A percentile compares a stretch with the other conserved stretches of the same genome.
phyloP scores from a whole-genome alignment of 768 basidiomycete species.

The Trametes villosa region DNA sequence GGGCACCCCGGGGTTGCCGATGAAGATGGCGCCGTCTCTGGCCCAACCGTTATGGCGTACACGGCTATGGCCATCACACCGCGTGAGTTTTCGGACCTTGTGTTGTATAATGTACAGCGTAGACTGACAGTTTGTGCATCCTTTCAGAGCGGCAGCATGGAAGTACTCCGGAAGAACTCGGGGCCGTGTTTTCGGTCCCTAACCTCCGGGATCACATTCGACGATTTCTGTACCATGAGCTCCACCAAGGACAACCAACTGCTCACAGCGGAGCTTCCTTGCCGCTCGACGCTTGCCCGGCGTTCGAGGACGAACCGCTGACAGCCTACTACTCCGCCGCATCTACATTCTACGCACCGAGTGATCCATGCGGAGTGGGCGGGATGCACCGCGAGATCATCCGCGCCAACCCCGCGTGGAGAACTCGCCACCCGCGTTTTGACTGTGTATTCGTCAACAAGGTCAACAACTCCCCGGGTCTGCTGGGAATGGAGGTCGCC shows the following conservation, averaged over 20 bases:
- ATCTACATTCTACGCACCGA: constrained; percentile 32
- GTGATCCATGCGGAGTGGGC: constrained; percentile 30
- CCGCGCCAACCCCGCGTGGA: constrained; percentile 29
- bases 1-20: too few species aligned
- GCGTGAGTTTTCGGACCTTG: too few species aligned
- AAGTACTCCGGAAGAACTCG: neutral
- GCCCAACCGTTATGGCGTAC: too few species aligned
- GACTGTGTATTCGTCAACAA: constrained; percentile 32
- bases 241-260: neutral
- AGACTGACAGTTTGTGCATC: too few species aligned
- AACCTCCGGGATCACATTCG: neutral
- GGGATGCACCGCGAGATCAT: constrained; percentile 37
- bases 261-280: neutral
- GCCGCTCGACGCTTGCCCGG: neutral
- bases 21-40: too few species aligned
- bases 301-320: neutral
- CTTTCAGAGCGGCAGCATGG: neutral
- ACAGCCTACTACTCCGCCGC: constrained; percentile 29
- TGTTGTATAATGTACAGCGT: too few species aligned
- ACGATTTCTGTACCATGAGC: neutral
- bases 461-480: constrained; percentile 10
- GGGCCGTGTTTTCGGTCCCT: neutral
- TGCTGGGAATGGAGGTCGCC: constrained; percentile 26
- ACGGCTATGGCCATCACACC: too few species aligned
- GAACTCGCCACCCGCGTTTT: neutral